Conservation (phyloP, 352 stramenopile genomes). For the Blastocystis hominis region DNA sequence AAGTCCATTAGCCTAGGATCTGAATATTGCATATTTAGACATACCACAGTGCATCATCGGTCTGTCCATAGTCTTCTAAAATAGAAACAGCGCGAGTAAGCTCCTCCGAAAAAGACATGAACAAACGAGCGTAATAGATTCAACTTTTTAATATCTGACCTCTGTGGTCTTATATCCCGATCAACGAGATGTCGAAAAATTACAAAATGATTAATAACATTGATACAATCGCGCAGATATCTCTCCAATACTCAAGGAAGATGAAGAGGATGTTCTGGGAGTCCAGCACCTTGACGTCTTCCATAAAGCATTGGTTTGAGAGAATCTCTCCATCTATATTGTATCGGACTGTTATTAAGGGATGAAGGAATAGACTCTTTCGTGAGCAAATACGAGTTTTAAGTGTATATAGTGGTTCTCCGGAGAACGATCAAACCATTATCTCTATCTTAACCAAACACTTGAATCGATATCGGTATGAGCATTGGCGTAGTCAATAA, state of each 20-base stretch:
- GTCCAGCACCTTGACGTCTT: background rate
- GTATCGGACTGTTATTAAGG: background rate
- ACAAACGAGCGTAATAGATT: background rate
- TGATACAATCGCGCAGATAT: slow-evolving; percentile 3
- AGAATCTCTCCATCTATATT: slow-evolving; percentile 21
- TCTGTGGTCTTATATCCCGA: too few species aligned
- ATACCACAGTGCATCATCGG: slow-evolving; percentile 20
- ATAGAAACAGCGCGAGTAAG: background rate
- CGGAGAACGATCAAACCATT: background rate
- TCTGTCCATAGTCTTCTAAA: slow-evolving; percentile 1
- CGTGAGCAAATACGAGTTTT: slow-evolving; percentile 51
- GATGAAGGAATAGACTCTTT: background rate
- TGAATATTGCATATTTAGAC: background rate
- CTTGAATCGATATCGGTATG: slow-evolving; percentile 47
- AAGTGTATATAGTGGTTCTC: slow-evolving; percentile 43
- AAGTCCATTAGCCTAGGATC: slow-evolving; percentile 12
- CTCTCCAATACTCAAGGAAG: background rate
- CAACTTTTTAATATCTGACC: background rate
- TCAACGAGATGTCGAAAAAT: background rate
- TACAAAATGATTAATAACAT: background rate
- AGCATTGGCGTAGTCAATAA: background rate
- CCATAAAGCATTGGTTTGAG: slow-evolving; percentile 36
- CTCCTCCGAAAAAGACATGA: slow-evolving; percentile 35
- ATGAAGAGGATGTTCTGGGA: slow-evolving; percentile 47
- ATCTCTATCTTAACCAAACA: slow-evolving; percentile 16